phyloP scores from a whole-genome alignment of 176 grass and related monocot species.

The Chloris gayana region DNA sequence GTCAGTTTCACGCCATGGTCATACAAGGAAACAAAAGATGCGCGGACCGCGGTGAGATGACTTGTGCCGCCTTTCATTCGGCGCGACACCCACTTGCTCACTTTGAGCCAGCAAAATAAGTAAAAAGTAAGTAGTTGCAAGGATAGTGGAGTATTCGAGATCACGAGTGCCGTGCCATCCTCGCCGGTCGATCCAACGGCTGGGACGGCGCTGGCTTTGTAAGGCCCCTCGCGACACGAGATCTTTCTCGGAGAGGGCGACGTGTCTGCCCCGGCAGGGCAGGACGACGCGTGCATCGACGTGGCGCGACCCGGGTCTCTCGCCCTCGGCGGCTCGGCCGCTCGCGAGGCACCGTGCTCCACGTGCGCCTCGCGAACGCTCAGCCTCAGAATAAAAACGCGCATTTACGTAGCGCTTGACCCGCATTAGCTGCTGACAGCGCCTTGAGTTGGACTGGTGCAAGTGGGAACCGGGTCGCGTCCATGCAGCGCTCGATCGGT shows the following conservation, averaged over 20 bases:
- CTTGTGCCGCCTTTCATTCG: background rate
- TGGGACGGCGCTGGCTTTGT: too few species aligned
- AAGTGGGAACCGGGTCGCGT: background rate
- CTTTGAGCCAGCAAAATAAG: too few species aligned
- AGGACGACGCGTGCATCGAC: background rate
- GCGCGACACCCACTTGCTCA: background rate
- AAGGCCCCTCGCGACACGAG: background rate
- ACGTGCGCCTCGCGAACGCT: background rate
- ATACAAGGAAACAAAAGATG: background rate
- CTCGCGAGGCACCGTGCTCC: background rate
- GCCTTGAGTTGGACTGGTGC: background rate
- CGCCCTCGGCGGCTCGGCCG: background rate
- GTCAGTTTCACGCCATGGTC: background rate
- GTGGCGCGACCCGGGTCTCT: background rate
- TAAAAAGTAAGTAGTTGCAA: background rate
- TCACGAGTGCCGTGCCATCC: background rate
- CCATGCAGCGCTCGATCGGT: too few species aligned
- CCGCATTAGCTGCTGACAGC: background rate
- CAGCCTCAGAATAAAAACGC: background rate
- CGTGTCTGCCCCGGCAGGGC: background rate
- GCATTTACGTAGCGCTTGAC: background rate
- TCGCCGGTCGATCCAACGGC: background rate
- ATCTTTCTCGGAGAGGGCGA: background rate
- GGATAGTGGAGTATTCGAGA: background rate
- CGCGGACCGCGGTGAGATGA: background rate